Percentiles rank a stretch among this genome's conserved stretches.
phyloP scores from a whole-genome alignment of 768 basidiomycete genomes.

The Saitozyma sp. region DNA sequence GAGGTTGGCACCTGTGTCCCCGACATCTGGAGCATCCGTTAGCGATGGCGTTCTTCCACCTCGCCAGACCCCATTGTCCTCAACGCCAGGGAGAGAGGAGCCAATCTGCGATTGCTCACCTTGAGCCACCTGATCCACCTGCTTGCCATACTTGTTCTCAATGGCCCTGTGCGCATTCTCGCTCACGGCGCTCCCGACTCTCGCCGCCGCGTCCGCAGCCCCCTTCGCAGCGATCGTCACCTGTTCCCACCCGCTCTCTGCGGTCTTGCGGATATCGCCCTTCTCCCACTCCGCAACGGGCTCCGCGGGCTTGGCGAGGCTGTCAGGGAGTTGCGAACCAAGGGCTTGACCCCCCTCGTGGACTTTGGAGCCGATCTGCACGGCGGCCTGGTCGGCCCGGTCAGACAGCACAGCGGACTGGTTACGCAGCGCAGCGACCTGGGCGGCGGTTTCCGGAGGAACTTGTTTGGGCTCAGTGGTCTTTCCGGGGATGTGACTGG shows the following conservation, averaged over 20 bases:
- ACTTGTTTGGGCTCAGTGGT: neutral
- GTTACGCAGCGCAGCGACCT: neutral
- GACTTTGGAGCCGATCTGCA: conserved; percentile 23
- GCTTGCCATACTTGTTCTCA: conserved; percentile 42
- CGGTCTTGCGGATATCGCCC: conserved; percentile 25
- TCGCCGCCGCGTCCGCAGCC: conserved; percentile 29
- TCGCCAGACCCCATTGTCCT: neutral
- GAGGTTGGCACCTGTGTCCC: conserved; percentile 40
- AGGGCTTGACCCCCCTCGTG: conserved; percentile 40
- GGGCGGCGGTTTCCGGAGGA: neutral
- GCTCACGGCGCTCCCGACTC: conserved; percentile 32
- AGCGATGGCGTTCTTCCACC: neutral
- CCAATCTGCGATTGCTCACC: conserved; percentile 23
- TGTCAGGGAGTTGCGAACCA: conserved; percentile 32
- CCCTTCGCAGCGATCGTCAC: conserved; percentile 39
- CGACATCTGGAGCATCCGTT: conserved; percentile 26
- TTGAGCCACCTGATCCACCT: conserved; percentile 42
- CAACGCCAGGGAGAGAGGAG: neutral
- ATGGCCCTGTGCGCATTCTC: conserved; percentile 45
- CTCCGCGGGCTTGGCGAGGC: conserved; percentile 18
- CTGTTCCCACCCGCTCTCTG: conserved; percentile 39
- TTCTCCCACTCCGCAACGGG: conserved; percentile 35
- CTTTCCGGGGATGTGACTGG: neutral
- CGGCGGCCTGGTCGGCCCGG: conserved; percentile 26
- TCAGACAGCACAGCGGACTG: conserved; percentile 25